Conservation (phyloP, 2,329 filamentous ascomycete genomes). For the Paracamarosporium sp. region DNA sequence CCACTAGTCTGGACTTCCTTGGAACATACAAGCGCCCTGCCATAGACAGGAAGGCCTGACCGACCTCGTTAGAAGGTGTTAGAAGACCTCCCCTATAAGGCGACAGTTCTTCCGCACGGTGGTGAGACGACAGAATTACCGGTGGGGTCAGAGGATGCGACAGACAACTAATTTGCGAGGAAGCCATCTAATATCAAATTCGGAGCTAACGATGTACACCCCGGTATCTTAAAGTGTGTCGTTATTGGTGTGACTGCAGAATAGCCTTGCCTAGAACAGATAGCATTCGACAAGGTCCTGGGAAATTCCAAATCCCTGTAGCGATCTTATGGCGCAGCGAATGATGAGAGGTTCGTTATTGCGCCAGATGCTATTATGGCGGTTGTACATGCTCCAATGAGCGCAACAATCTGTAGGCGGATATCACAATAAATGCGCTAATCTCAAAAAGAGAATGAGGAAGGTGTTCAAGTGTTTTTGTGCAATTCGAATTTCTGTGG, state of each 20-base stretch:
- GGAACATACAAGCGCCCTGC: neutral
- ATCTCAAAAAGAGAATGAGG: neutral
- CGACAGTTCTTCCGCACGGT: neutral
- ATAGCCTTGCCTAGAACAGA: neutral
- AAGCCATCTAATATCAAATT: neutral
- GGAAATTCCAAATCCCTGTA: neutral
- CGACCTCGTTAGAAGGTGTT: neutral
- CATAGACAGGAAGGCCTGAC: neutral
- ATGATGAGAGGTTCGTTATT: neutral
- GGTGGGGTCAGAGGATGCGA: neutral
- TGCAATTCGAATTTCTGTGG: neutral
- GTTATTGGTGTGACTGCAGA: neutral
- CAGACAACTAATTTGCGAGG: neutral
- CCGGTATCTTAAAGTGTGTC: neutral
- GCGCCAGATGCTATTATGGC: neutral
- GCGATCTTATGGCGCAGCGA: neutral
- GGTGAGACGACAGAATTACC: neutral
- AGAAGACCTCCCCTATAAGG: too few relatives aligned
- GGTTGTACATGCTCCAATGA: neutral
- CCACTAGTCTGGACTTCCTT: neutral
- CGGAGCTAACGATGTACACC: too few relatives aligned
- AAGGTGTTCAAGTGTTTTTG: neutral
- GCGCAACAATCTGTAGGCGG: neutral
- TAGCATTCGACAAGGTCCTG: too few relatives aligned
- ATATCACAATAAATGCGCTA: neutral